phyloP scores from a whole-genome alignment of 2,329 filamentous ascomycete species.

The Didymosphaeria variabile region DNA sequence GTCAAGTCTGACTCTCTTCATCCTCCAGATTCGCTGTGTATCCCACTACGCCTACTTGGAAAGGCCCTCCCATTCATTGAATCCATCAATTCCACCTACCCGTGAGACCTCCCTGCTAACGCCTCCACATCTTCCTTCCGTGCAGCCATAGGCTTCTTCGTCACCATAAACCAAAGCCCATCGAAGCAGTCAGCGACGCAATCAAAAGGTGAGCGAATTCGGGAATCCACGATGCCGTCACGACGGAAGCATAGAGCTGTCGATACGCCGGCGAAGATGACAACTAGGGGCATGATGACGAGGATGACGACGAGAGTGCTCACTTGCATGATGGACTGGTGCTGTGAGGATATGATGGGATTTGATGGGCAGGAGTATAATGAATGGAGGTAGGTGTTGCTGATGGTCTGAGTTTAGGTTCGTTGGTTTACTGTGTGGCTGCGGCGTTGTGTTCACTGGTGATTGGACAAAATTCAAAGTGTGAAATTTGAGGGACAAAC shows the following conservation, averaged over 20 bases:
- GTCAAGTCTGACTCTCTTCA: too few relatives aligned
- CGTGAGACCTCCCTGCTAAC: background rate
- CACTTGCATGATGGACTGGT: background rate
- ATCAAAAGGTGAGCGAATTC: constrained; percentile 3
- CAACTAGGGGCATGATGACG: background rate
- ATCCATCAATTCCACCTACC: background rate
- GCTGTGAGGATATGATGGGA: background rate
- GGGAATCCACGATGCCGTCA: constrained; percentile 4
- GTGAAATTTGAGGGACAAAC: background rate
- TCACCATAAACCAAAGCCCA: background rate
- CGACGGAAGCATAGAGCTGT: constrained; percentile 2
- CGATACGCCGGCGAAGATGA: background rate
- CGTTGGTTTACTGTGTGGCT: background rate
- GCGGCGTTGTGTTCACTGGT: background rate
- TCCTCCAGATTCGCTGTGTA: too few relatives aligned
- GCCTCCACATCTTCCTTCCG: background rate
- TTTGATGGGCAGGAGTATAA: background rate
- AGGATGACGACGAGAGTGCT: background rate
- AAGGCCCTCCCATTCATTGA: too few relatives aligned
- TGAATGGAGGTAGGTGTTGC: background rate
- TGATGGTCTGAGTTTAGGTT: background rate
- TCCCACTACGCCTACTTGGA: too few relatives aligned
- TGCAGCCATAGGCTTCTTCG: background rate
- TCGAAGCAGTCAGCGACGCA: background rate
- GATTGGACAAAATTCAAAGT: background rate